Conservation (phyloP, 1,284 basidiomycete species). For the Ganoderma lucidum region DNA sequence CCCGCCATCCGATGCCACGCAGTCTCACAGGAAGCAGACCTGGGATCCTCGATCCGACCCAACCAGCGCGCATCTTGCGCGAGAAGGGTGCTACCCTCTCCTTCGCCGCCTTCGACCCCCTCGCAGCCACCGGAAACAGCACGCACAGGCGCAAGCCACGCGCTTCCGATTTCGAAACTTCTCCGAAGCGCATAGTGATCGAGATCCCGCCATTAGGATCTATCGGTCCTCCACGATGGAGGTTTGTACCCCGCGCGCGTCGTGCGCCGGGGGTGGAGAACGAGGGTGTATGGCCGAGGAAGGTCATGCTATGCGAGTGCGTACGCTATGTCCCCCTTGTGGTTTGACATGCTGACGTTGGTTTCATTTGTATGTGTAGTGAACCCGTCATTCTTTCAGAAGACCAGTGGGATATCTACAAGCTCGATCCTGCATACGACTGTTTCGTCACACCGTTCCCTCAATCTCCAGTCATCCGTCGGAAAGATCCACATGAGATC, state of each 20-base stretch:
- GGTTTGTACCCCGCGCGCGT: conserved; percentile 76
- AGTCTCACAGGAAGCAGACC: conserved; percentile 47
- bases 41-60: conserved; percentile 67
- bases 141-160: conserved; percentile 44
- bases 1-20: conserved; percentile 21
- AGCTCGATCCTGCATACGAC: conserved; percentile 73
- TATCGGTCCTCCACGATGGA: conserved; percentile 56
- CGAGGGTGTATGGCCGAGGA: conserved; percentile 75
- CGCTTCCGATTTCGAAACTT: conserved; percentile 50
- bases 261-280: conserved; percentile 60
- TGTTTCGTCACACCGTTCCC: conserved; percentile 62
- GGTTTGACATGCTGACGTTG: not conserved
- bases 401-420: conserved; percentile 86
- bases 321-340: conserved; percentile 31
- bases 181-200: conserved; percentile 74
- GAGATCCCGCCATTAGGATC: conserved; percentile 54
- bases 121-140: conserved; percentile 55
- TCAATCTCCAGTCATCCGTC: conserved; percentile 43
- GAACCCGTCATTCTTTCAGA: conserved; percentile 60
- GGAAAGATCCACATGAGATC: conserved; percentile 23
- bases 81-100: conserved; percentile 59
- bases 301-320: conserved; percentile 74
- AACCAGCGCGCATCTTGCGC: conserved; percentile 64
- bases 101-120: conserved; percentile 76
- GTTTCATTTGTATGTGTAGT: conserved; percentile 41